A percentile compares a stretch with the other conserved stretches of the same genome.
phyloP scores from a whole-genome alignment of 2,329 filamentous ascomycete genomes.

The Aureobasidium namibiae region DNA sequence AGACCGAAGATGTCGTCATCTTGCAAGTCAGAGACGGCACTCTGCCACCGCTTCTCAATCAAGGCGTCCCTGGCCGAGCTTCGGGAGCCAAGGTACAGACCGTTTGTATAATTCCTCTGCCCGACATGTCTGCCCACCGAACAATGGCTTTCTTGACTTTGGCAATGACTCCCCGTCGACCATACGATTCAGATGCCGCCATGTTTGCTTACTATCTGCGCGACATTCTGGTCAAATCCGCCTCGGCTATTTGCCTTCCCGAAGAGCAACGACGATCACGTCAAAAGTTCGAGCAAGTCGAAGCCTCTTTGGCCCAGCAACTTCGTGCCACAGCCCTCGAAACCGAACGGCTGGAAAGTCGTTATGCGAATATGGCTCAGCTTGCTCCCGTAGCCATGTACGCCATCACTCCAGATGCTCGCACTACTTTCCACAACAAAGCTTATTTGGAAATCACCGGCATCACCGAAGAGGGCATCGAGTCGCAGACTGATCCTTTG shows the following conservation, averaged over 20 bases:
- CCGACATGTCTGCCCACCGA: slow-evolving; percentile 25
- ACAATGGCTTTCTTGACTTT: slow-evolving; percentile 33
- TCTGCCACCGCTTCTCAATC: neutral
- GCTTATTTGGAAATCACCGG: slow-evolving; percentile 31
- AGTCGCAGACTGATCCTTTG: neutral
- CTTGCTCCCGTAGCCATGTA: slow-evolving; percentile 34
- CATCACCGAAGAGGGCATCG: slow-evolving; percentile 16
- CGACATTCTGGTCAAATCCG: slow-evolving; percentile 18
- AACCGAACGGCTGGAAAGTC: slow-evolving; percentile 27
- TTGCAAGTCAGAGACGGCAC: slow-evolving; percentile 1
- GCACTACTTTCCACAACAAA: slow-evolving; percentile 33
- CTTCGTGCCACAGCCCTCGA: slow-evolving; percentile 24
- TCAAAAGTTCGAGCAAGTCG: slow-evolving; percentile 29
- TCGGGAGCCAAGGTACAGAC: slow-evolving; percentile 2
- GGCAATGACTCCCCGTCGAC: slow-evolving; percentile 31
- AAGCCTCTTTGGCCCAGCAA: slow-evolving; percentile 29
- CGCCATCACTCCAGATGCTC: slow-evolving; percentile 27
- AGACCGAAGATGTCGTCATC: slow-evolving; percentile 1
- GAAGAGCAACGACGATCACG: slow-evolving; percentile 23
- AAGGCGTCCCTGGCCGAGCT: neutral
- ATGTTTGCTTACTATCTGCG: slow-evolving; percentile 29
- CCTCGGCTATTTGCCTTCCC: slow-evolving; percentile 20
- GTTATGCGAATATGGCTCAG: slow-evolving; percentile 33
- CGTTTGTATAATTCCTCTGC: slow-evolving; percentile 15
- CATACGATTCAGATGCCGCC: slow-evolving; percentile 32